Evolutionary conservation across 2,329 filamentous ascomycete genomes (phyloP), one percentile per base, ranked within the genome.

Genomic region (Aspergillus phoenicis): DNA sequence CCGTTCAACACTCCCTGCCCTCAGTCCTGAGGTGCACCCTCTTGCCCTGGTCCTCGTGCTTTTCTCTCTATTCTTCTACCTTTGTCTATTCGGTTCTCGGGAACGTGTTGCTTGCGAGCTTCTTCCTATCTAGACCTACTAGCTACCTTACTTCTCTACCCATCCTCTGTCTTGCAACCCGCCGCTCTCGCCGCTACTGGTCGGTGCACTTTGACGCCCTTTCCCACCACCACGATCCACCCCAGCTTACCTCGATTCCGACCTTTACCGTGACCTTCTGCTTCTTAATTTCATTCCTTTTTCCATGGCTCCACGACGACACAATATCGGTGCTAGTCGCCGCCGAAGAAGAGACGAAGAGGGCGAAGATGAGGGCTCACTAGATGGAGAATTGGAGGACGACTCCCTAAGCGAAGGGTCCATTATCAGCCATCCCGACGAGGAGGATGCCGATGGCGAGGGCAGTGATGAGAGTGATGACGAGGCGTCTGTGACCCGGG

Each of bases 321-420:
- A 75, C 69, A 75, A 78, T 57, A 77, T 81, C 59, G 75, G 78
- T 62, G 73, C 77, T 52, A 80, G 80, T 67, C 75, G 80, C 65
- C 74, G 80, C 62, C 73, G 77, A 68, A 75, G 78, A 62, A 73
- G 73, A 60, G 78, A 81, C 60, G 81, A 83, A 62, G 81, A 82
- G 61, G 81, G 78, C 52, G 80, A 81, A 66, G 81, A 82, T 62
- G 81, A 82, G 62, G 76, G 75, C 52, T 81, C 79, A 48, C 61
- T 84, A 62, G 79, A 78, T 55, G 83, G 79, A 43, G 81, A 82
- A 58, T 66, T 84, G 59, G 83, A 84, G 54, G 85, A 87, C 66
- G 86, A 88, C 71, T 88, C 86, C 43, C 77, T 87, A 75, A 89
- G 85, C 73, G 87, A 88, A 72, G 82, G 80, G 39, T 88, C 86